These are phyloP conservation scores for Dactylellina leptospora DNA, from an alignment of 2,329 filamentous ascomycete species.

Conservation along the genomic window DNA sequence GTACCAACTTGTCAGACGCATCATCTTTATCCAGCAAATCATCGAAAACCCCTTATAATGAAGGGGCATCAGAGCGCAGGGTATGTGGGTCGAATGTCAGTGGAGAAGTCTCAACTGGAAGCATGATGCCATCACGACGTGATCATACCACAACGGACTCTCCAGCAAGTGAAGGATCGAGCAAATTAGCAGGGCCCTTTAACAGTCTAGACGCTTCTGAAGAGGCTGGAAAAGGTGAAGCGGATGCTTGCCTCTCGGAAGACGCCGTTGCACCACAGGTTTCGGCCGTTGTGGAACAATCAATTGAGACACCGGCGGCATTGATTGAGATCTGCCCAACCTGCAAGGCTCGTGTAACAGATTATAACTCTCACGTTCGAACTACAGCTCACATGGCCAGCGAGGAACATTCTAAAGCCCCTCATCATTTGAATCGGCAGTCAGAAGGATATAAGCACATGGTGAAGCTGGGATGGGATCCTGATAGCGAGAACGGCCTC, in stretches of 20 bases:
- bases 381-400: slow-evolving; percentile 77
- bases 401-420: slow-evolving; percentile 74
- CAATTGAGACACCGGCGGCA: slow-evolving; percentile 47
- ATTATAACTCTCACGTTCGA: slow-evolving; percentile 65
- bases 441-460: slow-evolving; percentile 75
- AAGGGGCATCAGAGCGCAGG: slow-evolving; percentile 50
- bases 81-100: slow-evolving; percentile 38
- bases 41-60: slow-evolving; percentile 56
- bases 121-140: slow-evolving; percentile 48
- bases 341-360: slow-evolving; percentile 69
- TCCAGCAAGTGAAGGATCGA: slow-evolving; percentile 1
- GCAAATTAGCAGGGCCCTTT: slow-evolving; percentile 7
- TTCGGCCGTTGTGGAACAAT: slow-evolving; percentile 47
- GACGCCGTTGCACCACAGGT: slow-evolving; percentile 31
- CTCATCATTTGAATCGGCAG: slow-evolving; percentile 74
- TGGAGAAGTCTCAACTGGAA: slow-evolving; percentile 14
- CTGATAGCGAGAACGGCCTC: slow-evolving; percentile 75
- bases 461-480: slow-evolving; percentile 75
- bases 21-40: slow-evolving; percentile 13
- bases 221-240: slow-evolving; percentile 37
- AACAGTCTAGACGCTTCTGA: slow-evolving; percentile 52
- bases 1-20: slow-evolving; percentile 57
- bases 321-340: slow-evolving; percentile 64
- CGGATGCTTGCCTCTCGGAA: slow-evolving; percentile 19
- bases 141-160: slow-evolving; percentile 15